Base-by-base conservation (phyloP, 306 rosid species). In the Sophora flavescens region DNA sequence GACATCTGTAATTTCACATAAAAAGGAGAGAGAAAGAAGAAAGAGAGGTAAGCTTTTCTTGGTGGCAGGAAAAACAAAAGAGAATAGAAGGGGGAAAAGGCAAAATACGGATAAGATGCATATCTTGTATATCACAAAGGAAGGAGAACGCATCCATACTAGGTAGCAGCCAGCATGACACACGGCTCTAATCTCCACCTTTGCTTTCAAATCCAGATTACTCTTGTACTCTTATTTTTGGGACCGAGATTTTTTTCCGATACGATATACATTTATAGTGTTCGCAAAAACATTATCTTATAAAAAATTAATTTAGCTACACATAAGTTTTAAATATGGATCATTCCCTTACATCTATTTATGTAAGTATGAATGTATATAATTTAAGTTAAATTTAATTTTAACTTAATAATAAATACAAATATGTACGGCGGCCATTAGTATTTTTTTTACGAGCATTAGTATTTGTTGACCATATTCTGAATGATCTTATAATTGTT, bases 91-190 rank as follows among this genome's bases (percentile, higher is more conserved):
- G 38, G 28, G 14, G 28, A 12, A 12, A 41, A 44, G 74, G 68
- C 48, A 74, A 39, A 58, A 75, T 81, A 8, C n/a, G 68, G 72
- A 75, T 75, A 63, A 81, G 85, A 81, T 81, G 62, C 81, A 81
- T 76, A 75, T 81, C 81, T 76, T 62, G 70, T 52, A 52, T 42
- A 52, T 75, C 61, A 68, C 77, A 69, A 75, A 50, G 26, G 52
- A 36, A 53, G 3, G 44, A 11, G 36, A 62, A 75, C 52, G 30
- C 48, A 62, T 26, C 45, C 62, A n/a, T 54, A 42, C 45, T 8
- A 72, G 62, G 53, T 53, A 67, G 68, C 51, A 63, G 17, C 48
- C 39, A 5, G 57, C 51, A 30, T 30, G 32, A 3, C 60, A 14
- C 77, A 72, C 67, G 77, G 35, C n/a, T 61, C 18, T 30, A 2